phyloP scores from a whole-genome alignment of 768 basidiomycete species.

The Tulasnella sp. region DNA sequence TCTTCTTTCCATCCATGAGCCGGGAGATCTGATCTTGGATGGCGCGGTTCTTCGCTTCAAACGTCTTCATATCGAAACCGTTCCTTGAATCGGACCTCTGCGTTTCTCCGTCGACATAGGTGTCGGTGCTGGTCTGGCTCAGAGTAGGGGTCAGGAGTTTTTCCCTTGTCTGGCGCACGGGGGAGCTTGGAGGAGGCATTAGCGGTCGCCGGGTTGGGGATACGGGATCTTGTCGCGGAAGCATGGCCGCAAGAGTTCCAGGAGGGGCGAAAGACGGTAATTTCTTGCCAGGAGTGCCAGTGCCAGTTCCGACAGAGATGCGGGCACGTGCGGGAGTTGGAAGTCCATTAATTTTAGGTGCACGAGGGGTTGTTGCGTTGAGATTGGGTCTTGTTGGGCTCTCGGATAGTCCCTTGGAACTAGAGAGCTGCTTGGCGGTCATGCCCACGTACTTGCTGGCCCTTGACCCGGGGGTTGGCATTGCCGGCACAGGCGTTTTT shows the following conservation, averaged over 20 bases:
- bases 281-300: conserved; percentile 12
- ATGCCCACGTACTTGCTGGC: conserved; percentile 80
- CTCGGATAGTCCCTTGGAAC: not conserved
- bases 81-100: conserved; percentile 15
- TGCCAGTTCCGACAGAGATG: not conserved
- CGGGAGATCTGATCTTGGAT: conserved; percentile 52
- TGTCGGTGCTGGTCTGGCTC: conserved; percentile 32
- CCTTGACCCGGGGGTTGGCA: conserved; percentile 56
- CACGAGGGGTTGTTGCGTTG: not conserved
- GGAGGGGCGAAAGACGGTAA: not conserved
- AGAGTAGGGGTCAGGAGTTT: conserved; percentile 31
- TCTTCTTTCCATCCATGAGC: conserved; percentile 42
- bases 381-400: conserved; percentile 17
- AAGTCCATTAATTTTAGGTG: conserved; percentile 5
- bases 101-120: conserved; percentile 30
- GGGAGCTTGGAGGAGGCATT: conserved; percentile 78
- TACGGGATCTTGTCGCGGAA: not conserved
- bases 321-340: conserved; percentile 4
- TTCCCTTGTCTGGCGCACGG: conserved; percentile 35
- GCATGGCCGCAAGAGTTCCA: conserved; percentile 16
- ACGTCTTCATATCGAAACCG: conserved; percentile 25
- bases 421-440: conserved; percentile 71
- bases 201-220: conserved; percentile 18
- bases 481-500: not conserved
- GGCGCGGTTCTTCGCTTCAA: conserved; percentile 40